Evolutionary conservation across 1,284 basidiomycete genomes (phyloP).

Genomic region (Neonothopanus nambi): DNA sequence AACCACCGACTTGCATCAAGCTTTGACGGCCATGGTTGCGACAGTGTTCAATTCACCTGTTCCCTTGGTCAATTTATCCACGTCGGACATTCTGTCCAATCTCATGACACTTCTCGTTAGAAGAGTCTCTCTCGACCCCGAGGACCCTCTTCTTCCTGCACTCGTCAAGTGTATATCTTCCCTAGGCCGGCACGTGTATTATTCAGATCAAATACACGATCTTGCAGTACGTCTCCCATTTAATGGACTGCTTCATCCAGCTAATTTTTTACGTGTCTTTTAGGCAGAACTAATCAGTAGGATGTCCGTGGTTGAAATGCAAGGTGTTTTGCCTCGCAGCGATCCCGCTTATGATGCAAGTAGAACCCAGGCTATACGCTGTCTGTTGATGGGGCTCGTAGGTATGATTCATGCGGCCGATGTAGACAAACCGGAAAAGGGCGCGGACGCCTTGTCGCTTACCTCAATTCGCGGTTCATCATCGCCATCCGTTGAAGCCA

Average conservation of each 20-base stretch:
- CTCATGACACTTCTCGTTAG: conserved; percentile 77
- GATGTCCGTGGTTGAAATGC: conserved; percentile 70
- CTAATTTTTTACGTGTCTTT: background rate
- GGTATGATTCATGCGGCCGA: conserved; percentile 74
- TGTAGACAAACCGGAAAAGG: conserved; percentile 29
- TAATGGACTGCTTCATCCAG: background rate
- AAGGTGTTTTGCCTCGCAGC: conserved; percentile 50
- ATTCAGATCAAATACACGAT: conserved; percentile 95
- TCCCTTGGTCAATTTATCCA: conserved; percentile 87
- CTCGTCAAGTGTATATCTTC: conserved; percentile 84
- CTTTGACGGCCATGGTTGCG: conserved; percentile 84
- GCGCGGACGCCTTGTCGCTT: background rate
- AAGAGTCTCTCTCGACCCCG: conserved; percentile 60
- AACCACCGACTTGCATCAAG: conserved; percentile 58
- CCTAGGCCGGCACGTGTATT: conserved; percentile 89
- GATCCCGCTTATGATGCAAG: conserved; percentile 45
- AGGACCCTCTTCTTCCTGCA: conserved; percentile 70
- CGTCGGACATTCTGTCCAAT: conserved; percentile 84
- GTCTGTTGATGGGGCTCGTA: conserved; percentile 68
- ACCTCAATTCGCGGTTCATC: conserved; percentile 15
- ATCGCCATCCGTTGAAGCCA: conserved; percentile 10
- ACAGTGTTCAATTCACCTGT: conserved; percentile 80
- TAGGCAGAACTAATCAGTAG: conserved; percentile 80
- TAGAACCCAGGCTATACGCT: conserved; percentile 72
- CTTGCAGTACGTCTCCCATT: conserved; percentile 55